Conservation (phyloP, 345 rosid genomes). For the Barbarea vulgaris region DNA sequence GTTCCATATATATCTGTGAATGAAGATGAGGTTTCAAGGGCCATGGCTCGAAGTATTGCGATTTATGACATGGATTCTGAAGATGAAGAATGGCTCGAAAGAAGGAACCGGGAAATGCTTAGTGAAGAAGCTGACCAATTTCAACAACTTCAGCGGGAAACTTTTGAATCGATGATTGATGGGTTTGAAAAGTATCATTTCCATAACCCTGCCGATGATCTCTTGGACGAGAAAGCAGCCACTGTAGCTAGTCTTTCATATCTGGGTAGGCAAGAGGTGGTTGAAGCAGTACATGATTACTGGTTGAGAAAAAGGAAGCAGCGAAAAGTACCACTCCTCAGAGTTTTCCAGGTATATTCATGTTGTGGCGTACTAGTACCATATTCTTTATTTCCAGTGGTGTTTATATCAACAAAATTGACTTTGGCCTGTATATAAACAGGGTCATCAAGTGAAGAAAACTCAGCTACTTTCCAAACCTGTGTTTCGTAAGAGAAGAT, state of each 20-base stretch:
- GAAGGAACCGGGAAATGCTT: slow-evolving; percentile 48
- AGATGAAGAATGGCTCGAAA: slow-evolving; percentile 87
- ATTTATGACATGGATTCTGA: slow-evolving; percentile 91
- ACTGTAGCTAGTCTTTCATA: slow-evolving; percentile 45
- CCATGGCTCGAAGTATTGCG: slow-evolving; percentile 62
- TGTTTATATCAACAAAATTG: neutral
- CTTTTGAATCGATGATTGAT: slow-evolving; percentile 88
- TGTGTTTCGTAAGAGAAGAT: slow-evolving; percentile 70
- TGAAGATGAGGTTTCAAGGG: slow-evolving; percentile 81
- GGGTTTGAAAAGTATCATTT: slow-evolving; percentile 75
- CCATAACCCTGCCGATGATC: slow-evolving; percentile 48
- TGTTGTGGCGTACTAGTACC: neutral
- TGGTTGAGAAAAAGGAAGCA: slow-evolving; percentile 80
- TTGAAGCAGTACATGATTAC: slow-evolving; percentile 72
- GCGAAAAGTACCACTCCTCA: slow-evolving; percentile 60
- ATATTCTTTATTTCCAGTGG: neutral
- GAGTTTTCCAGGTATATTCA: slow-evolving; percentile 79
- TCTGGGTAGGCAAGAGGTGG: slow-evolving; percentile 59
- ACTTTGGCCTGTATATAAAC: slow-evolving; percentile 34
- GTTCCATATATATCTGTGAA: slow-evolving; percentile 55
- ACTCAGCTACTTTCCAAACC: slow-evolving; percentile 61
- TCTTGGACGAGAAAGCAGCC: slow-evolving; percentile 54
- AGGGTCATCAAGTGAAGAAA: slow-evolving; percentile 68
- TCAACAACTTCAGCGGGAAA: slow-evolving; percentile 56
- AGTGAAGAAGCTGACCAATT: slow-evolving; percentile 37